Evolutionary conservation across 768 basidiomycete species (phyloP).

Genomic region (Filobasidium floriforme): DNA sequence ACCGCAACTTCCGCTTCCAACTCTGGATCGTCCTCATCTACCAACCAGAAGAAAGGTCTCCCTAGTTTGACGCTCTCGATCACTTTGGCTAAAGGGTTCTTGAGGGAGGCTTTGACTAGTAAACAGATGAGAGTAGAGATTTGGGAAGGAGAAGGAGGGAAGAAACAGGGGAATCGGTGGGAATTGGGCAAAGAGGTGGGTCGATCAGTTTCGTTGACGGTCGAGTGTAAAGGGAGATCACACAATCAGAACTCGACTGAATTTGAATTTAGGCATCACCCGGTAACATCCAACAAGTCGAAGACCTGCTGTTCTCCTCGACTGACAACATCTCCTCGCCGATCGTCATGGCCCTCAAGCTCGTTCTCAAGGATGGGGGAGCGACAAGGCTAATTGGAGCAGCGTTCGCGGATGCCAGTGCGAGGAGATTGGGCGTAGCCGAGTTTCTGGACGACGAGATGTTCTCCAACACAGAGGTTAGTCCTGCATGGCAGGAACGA

Average conservation of each 20-base stretch:
- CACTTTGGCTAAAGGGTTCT: slow-evolving; percentile 67
- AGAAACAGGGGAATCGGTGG: slow-evolving; percentile 68
- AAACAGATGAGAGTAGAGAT: slow-evolving; percentile 90
- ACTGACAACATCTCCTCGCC: slow-evolving; percentile 75
- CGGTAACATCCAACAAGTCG: slow-evolving; percentile 60
- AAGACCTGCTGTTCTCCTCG: slow-evolving; percentile 74
- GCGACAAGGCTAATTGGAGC: slow-evolving; percentile 64
- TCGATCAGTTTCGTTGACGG: neutral
- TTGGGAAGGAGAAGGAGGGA: slow-evolving; percentile 65
- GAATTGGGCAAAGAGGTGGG: slow-evolving; percentile 69
- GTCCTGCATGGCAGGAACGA: slow-evolving; percentile 9
- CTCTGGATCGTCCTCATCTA: slow-evolving; percentile 24
- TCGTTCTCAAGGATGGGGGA: slow-evolving; percentile 54
- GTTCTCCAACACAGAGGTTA: slow-evolving; percentile 89
- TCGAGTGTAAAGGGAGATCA: no score
- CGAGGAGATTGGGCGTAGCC: slow-evolving; percentile 73
- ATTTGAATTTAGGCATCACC: slow-evolving; percentile 76
- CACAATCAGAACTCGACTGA: no score
- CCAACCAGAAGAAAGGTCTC: slow-evolving; percentile 48
- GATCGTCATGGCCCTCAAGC: slow-evolving; percentile 79
- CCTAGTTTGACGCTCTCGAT: slow-evolving; percentile 70
- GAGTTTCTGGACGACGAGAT: slow-evolving; percentile 92
- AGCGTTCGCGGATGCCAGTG: slow-evolving; percentile 84
- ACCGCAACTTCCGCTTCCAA: slow-evolving; percentile 8
- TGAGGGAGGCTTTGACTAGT: slow-evolving; percentile 80